Base-by-base conservation (phyloP, 805 yeast species). In the Wickerhamiella cacticola region DNA sequence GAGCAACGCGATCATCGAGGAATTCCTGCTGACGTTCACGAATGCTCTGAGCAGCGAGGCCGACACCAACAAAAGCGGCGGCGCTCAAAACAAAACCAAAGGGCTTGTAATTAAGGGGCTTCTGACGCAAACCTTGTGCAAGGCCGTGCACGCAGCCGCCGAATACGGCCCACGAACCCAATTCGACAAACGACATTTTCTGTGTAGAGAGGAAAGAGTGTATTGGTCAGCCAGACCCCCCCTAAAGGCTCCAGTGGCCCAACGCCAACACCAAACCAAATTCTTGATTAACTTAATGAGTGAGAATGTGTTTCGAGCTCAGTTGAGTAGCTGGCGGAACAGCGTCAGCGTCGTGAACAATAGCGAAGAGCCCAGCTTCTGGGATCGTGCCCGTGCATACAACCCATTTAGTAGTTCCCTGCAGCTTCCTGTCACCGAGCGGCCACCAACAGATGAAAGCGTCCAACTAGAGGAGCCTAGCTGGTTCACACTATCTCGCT, bases 401-500 rank as follows among this genome's bases (percentile, higher is more conserved):
- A 60, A 59, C 45, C 65, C 65, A 35, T 61, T 63, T 56, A 38
- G 49, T 15, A 33, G 35, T 23, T 41, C 45, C 35, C 53, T 55
- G 38, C 53, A 55, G 36, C 53, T 59, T 46, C 63, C 61, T 21
- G 46, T 39, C 23, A 49, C 59, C 13, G 56, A 57, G 41, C 54
- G 55, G 34, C 52, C 48, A 18, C 52, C 54, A 5, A 51, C 56
- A 9, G 53, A 52, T 26, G 64, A 57, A 36, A 51, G 53, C 9
- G 36, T 62, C 8, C 21, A 19, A 13, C 5, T 44, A 19, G 68
- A 65, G 38, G 69, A 65, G 53, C 69, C 69, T 7, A 51, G 59
- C 5, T 65, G 69, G 69, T 65, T 65, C 51, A 62, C 60, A 10
- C 52, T 68, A 52, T 76, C 92, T 9, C 68, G 94, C 51, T 76